Conservation (phyloP, 306 rosid genomes). For the Carpinus viminea region DNA sequence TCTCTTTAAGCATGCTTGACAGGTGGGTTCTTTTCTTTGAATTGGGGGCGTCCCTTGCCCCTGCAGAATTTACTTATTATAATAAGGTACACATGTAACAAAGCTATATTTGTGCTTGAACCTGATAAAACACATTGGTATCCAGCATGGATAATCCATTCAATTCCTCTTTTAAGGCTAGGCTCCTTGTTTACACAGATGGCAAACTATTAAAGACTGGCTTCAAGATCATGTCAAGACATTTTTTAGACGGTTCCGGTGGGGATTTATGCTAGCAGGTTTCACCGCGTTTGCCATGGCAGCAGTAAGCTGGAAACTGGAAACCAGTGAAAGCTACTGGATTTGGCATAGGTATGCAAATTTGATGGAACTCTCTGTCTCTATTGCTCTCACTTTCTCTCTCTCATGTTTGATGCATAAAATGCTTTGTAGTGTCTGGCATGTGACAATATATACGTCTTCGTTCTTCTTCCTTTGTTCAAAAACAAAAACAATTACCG, state of each 20-base stretch:
- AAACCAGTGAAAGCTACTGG: constrained; percentile 86
- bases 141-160: too few species aligned
- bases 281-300: constrained; percentile 71
- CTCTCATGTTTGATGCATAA: constrained; percentile 21
- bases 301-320: constrained; percentile 74
- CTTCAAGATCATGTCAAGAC: constrained; percentile 51
- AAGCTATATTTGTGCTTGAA: too few species aligned
- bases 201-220: constrained; percentile 65
- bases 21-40: constrained; percentile 34
- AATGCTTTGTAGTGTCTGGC: constrained; percentile 54
- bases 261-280: constrained; percentile 79
- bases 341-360: constrained; percentile 84
- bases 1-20: constrained; percentile 32
- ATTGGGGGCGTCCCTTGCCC: background rate
- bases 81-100: background rate
- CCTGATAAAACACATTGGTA: too few species aligned
- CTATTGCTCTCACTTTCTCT: background rate
- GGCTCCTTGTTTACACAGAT: constrained; percentile 48
- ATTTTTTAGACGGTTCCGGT: constrained; percentile 58
- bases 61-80: background rate
- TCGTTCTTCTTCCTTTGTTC: constrained; percentile 81
- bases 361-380: constrained; percentile 14
- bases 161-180: constrained; percentile 7
- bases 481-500: constrained; percentile 47
- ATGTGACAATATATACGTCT: constrained; percentile 73